Base-by-base conservation (phyloP, 176 grass and related monocot species). In the Neostapfia colusana region DNA sequence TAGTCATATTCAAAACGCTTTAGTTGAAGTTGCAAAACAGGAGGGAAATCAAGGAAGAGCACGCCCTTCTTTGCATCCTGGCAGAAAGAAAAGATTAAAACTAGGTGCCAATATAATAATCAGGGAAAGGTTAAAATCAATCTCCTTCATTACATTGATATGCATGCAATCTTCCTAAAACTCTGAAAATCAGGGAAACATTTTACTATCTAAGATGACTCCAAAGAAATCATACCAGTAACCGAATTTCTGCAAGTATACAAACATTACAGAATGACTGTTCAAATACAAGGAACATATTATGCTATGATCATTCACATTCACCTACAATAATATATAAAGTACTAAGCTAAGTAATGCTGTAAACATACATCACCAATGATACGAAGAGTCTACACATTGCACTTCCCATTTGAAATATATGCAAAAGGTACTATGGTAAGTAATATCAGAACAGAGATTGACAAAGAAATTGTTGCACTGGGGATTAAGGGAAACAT, bases 1-100 rank as follows among this genome's bases (percentile, higher is more conserved):
- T 91, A 97, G 89, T 97, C 93, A 72, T 97, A 97, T 86, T 97
- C 93, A 40, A 97, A 97, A 62, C 93, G 93, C 76, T 97, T 97
- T 66, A 97, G 79, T 74, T 97, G 93, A 84, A 97, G 90, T 85
- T 97, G 90, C 86, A 97, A 89, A 85, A 97, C 93, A 67, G 93
- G 93, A 59, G 93, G 93, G 18, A 97, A 97, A 83, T 97, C 93
- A 83, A 97, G 88, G 78, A 97, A 97, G 58, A 97, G 88, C 58
- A 97, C 93, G 28, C 93, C 93, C 80, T 97, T 97, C 72, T 76
- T 97, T 66, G 93, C 90, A 93, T 97, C 93, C 93, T 97, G 90
- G 49, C 21, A 25, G 68, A 89, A 64, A 11, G 39, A 66, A 72
- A 73, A 64, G 73, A 79, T 63, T 88, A 17, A 54, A 69, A 56